These are phyloP conservation scores for Limonium bicolor DNA, from an alignment of 148 eudicot species.

Conservation along the genomic window DNA sequence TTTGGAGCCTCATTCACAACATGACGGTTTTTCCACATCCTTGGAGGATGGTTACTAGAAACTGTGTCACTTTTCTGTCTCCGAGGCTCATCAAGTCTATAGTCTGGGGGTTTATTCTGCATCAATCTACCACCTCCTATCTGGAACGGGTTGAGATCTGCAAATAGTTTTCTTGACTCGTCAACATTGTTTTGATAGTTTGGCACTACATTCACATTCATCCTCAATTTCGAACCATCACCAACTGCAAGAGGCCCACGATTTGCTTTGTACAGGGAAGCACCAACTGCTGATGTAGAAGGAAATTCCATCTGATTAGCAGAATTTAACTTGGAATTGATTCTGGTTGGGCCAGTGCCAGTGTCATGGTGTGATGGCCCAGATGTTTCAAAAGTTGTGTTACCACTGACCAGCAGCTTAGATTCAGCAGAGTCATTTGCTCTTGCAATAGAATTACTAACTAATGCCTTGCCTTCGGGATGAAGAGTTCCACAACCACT, in stretches of 20 bases:
- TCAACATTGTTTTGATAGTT: constrained; percentile 39
- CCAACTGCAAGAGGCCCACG: constrained; percentile 65
- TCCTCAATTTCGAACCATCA: constrained; percentile 68
- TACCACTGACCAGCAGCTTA: no score
- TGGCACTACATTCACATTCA: constrained; percentile 81
- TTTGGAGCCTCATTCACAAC: constrained; percentile 49
- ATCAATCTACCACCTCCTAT: constrained; percentile 48
- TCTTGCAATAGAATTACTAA: no score
- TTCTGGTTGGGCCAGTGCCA: constrained; percentile 50
- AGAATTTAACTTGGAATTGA: constrained; percentile 18
- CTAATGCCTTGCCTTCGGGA: no score
- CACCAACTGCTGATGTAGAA: constrained; percentile 51
- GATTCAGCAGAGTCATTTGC: no score
- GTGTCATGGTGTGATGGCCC: no score
- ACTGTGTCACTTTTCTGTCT: constrained; percentile 40
- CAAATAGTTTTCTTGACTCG: constrained; percentile 71
- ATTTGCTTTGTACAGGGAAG: constrained; percentile 62
- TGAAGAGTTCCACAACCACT: constrained; percentile 23
- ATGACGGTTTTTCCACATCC: constrained; percentile 68
- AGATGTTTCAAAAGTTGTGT: no score
- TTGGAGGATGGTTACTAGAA: constrained; percentile 55
- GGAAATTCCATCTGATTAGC: constrained; percentile 41
- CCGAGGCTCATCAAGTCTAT: constrained; percentile 36
- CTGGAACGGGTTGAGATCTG: constrained; percentile 91
- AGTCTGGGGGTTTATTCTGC: constrained; percentile 34